Evolutionary conservation across 768 basidiomycete species (phyloP).

Genomic region (Russula foetens): DNA sequence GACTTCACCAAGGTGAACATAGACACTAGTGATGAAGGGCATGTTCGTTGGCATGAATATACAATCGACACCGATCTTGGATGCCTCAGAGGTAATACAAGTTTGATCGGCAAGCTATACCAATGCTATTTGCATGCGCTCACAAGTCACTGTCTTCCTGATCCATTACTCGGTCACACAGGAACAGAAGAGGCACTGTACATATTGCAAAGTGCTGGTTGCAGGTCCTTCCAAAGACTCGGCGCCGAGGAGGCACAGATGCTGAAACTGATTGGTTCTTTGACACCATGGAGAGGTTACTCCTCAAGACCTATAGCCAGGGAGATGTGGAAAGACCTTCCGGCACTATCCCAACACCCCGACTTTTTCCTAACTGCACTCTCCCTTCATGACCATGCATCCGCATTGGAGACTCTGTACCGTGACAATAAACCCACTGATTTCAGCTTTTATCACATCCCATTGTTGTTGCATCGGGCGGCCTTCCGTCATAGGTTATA

Average conservation of each 20-base stretch:
- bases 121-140: slow-evolving; percentile 39
- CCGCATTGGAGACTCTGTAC: not conserved
- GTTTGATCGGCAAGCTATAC: slow-evolving; percentile 28
- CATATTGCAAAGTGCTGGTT: slow-evolving; percentile 32
- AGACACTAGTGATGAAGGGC: not conserved
- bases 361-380: not conserved
- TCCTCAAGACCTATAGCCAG: not conserved
- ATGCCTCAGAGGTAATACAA: slow-evolving; percentile 24
- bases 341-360: slow-evolving; percentile 1
- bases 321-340: not conserved
- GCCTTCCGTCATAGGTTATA: not conserved
- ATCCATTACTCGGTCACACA: too few species aligned
- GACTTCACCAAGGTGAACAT: not conserved
- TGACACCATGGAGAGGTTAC: not conserved
- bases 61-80: too few species aligned
- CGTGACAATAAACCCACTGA: not conserved
- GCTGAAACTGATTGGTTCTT: not conserved
- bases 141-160: slow-evolving; percentile 34
- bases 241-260: not conserved
- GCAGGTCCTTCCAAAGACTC: slow-evolving; percentile 34
- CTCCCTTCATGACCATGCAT: not conserved
- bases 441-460: not conserved
- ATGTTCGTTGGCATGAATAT: slow-evolving; percentile 22
- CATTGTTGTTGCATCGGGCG: not conserved
- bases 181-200: too few species aligned